phyloP scores from a whole-genome alignment of 176 grass and related monocot genomes.

The Aegilops tauschii region DNA sequence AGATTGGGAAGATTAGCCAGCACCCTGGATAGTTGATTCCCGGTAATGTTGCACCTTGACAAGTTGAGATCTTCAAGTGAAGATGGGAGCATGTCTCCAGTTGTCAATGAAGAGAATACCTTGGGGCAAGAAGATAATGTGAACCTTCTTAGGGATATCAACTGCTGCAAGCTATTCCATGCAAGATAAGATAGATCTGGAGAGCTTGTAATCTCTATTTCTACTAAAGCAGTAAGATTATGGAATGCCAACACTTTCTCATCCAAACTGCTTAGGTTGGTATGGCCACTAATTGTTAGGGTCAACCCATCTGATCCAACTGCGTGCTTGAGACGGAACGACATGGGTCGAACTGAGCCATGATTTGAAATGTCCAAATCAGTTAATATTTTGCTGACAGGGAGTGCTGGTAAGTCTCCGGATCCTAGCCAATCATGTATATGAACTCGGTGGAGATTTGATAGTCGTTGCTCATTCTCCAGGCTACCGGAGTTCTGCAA shows the following conservation, averaged over 20 bases:
- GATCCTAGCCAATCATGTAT: constrained; percentile 8
- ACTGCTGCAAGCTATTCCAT: not conserved
- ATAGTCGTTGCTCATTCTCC: not conserved
- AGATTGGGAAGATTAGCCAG: constrained; percentile 5
- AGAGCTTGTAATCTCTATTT: not conserved
- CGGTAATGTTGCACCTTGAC: not conserved
- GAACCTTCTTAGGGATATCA: constrained; percentile 6
- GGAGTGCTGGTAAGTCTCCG: not conserved
- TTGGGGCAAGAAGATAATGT: not conserved
- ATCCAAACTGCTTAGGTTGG: not conserved
- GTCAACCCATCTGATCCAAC: constrained; percentile 2
- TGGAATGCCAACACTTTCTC: constrained; percentile 1
- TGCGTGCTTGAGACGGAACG: not conserved
- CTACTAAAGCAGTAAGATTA: constrained; percentile 1
- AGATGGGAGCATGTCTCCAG: not conserved
- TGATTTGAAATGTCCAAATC: constrained; percentile 7
- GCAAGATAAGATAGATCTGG: not conserved
- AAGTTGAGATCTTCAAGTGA: constrained; percentile 4
- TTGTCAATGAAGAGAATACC: not conserved
- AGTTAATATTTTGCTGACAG: not conserved
- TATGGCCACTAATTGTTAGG: not conserved
- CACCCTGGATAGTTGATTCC: constrained; percentile 2
- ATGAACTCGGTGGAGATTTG: not conserved
- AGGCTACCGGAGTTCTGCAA: not conserved
- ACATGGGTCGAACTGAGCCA: not conserved